phyloP scores from a whole-genome alignment of 73 alveolate genomes.

The Stentor coeruleus region DNA sequence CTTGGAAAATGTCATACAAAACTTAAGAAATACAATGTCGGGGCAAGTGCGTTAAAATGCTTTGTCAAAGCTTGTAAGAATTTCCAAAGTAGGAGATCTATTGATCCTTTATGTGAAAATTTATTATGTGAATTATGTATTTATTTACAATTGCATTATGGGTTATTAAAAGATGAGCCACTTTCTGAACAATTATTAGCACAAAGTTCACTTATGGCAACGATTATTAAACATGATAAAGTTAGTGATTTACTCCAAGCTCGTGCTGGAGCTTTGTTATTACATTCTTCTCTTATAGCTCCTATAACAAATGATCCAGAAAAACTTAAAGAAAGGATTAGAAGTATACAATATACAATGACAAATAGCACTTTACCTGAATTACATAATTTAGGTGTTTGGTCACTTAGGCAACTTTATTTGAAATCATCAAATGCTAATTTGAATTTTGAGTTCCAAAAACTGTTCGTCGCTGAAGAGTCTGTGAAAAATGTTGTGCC shows the following conservation, averaged over 20 bases:
- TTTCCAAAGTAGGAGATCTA: neutral
- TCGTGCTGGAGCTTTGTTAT: slow-evolving; percentile 19
- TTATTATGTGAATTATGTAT: slow-evolving; percentile 20
- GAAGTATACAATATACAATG: neutral
- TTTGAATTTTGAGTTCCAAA: neutral
- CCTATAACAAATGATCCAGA: neutral
- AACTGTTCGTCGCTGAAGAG: neutral
- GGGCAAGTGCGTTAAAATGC: slow-evolving; percentile 11
- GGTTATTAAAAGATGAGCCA: neutral
- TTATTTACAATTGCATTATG: slow-evolving; percentile 9
- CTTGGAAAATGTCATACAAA: slow-evolving; percentile 7
- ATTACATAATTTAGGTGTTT: neutral
- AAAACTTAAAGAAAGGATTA: neutral
- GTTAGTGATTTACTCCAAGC: slow-evolving; percentile 1
- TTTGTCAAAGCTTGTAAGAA: neutral
- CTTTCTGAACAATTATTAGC: neutral
- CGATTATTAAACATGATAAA: slow-evolving; percentile 8
- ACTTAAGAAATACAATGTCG: slow-evolving; percentile 6
- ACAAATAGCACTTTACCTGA: slow-evolving; percentile 8
- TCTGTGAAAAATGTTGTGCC: slow-evolving; percentile 19
- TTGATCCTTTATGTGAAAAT: slow-evolving; percentile 15
- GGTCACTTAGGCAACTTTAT: slow-evolving; percentile 20
- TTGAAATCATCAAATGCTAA: neutral
- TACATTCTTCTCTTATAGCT: neutral
- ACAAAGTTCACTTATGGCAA: neutral